Evolutionary conservation across 2,329 filamentous ascomycete species (phyloP).

Genomic region (Colletotrichum echinochloae): DNA sequence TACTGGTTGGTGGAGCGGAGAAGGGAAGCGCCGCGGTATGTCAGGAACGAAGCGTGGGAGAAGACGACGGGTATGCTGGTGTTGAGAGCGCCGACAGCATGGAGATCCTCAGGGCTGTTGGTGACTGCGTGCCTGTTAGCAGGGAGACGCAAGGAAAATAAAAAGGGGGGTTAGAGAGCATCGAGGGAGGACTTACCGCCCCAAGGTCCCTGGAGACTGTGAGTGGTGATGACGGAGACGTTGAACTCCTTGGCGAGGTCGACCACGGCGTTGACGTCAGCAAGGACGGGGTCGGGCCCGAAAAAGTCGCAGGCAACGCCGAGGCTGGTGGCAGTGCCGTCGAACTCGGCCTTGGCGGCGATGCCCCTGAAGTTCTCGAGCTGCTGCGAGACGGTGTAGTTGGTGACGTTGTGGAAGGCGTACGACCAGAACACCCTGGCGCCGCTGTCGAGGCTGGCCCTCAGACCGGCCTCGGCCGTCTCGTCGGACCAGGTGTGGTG

Average conservation of each 20-base stretch:
- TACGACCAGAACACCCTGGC: conserved; percentile 62
- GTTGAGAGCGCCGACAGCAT: conserved; percentile 55
- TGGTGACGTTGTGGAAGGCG: conserved; percentile 53
- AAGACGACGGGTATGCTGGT: conserved; percentile 62
- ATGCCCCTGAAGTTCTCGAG: conserved; percentile 53
- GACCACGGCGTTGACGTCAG: conserved; percentile 49
- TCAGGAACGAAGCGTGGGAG: conserved; percentile 62
- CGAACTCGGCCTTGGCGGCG: conserved; percentile 44
- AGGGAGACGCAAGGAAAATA: background rate
- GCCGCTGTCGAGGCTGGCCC: conserved; percentile 61
- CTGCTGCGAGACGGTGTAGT: conserved; percentile 52
- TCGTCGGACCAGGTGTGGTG: conserved; percentile 60
- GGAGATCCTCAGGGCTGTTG: conserved; percentile 55
- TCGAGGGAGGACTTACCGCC: conserved; percentile 45
- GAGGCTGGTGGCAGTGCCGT: conserved; percentile 50
- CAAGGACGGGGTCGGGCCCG: conserved; percentile 45
- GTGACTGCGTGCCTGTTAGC: conserved; percentile 31
- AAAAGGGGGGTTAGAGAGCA: background rate
- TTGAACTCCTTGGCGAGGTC: conserved; percentile 52
- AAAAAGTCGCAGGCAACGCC: conserved; percentile 57
- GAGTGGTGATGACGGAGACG: conserved; percentile 60
- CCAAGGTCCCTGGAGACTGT: conserved; percentile 56
- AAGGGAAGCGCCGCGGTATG: conserved; percentile 52
- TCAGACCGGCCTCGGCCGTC: conserved; percentile 57
- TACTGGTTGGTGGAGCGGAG: conserved; percentile 64